Evolutionary conservation across 345 rosid species (phyloP), one percentile per base, ranked within the genome.

Genomic region (Salix exigua): DNA sequence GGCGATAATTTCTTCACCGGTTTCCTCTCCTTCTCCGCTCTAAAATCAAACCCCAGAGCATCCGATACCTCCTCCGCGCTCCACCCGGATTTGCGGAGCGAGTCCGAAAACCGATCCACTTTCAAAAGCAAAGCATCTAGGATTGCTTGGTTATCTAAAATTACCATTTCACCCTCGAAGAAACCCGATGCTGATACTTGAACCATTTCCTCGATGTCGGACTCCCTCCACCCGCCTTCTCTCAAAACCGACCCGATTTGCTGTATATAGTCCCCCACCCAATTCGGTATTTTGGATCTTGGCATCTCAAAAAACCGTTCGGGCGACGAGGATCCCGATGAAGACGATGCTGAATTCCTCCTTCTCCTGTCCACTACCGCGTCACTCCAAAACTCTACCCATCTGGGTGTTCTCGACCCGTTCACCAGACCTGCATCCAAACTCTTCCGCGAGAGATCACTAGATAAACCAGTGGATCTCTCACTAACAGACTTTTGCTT

Each of bases 301-400:
- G 92, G 91, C 83, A 93, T 83, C 26, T 92, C 97, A 33, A 87
- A 61, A 66, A 84, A 89, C 65, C 96, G 48, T 78, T 92, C 98
- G 44, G 96, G 98, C 51, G 97, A 93, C 1, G 92, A 88, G 26
- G 87, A 85, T 38, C 30, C 71, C 2, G 92, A 89, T 0, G 79
- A 72, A 0, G 94, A 91, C 0, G 90, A 90, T 2, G 89, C 87
- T 0, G 99, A 95, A 78, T 83, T 88, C 74, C 96, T 87, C 80
- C 90, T 85, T 69, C 93, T 88, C 28, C 92, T 90, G 79, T 96
- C 96, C 5, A 89, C 80, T 19, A 94, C 94, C 0, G 93, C 93
- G 67, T 96, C 94, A 79, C 92, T 91, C 99, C 98, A 96, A 82
- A 96, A 96, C 87, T 93, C 97, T 0, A 96, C 95, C 99, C 99